Evolutionary conservation across 78 protist species (phyloP).

Genomic region (Capsaspora owczarzaki): DNA sequence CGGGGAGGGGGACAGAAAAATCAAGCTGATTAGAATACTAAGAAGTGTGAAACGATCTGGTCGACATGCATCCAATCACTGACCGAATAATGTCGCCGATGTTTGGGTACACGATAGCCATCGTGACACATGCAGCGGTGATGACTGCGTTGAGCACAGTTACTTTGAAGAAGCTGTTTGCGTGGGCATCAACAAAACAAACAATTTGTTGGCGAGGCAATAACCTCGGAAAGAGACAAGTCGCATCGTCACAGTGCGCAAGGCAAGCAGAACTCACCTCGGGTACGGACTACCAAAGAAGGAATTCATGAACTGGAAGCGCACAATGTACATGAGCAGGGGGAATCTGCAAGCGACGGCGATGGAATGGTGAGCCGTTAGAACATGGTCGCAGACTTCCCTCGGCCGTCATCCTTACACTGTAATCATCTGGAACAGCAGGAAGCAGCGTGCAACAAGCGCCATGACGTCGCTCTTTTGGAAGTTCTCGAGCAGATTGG

Average conservation of each 20-base stretch:
- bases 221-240: background rate
- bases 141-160: background rate
- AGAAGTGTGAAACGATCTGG: too few species aligned
- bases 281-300: background rate
- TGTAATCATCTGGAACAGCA: constrained; percentile 22
- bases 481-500: background rate
- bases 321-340: constrained; percentile 5
- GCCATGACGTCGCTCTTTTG: background rate
- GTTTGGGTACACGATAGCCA: background rate
- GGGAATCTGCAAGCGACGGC: background rate
- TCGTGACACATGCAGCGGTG: background rate
- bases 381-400: too few species aligned
- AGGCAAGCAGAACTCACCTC: background rate
- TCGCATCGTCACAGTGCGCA: background rate
- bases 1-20: too few species aligned
- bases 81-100: background rate
- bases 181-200: background rate
- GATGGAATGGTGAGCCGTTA: background rate
- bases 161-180: background rate
- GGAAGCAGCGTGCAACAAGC: constrained; percentile 7
- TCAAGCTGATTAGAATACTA: too few species aligned
- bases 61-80: background rate
- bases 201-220: background rate
- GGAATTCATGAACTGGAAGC: background rate
- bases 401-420: constrained; percentile 15